Evolutionary conservation across 306 rosid species (phyloP), one percentile per base, ranked within the genome.

Genomic region (Rosa chinensis): DNA sequence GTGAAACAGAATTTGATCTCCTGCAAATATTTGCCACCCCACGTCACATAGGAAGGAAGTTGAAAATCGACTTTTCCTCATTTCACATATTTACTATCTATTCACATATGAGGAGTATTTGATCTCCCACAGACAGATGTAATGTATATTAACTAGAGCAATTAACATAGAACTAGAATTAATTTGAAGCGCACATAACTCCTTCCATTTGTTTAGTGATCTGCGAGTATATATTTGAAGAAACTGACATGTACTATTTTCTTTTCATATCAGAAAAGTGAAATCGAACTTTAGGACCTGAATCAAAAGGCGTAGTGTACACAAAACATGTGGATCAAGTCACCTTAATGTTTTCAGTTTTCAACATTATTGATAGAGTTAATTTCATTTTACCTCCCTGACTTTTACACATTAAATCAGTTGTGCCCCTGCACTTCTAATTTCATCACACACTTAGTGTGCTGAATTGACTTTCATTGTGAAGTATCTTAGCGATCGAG

Each of bases 1-100:
- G 82, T 8, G 89, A 66, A 8, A 58, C 78, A 72, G 71, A 77
- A 80, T 73, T 93, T 76, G 86, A 63, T 78, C 88, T 90, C 89
- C 98, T 89, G 56, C 78, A 75, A 21, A 66, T 45, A 13, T 47
- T 23, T 56, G 49, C 32, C 32, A 28, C 32, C 32, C 78, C 42
- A 32, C 52, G 68, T 52, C 21, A 80, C 21, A 25, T 8, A 50
- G 39, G 20, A 28, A 28, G 32, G 32, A 39, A 13, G 1, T 25
- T 10, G 32, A 18, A 42, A 55, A 42, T 21, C 13, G 23, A n/a
- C 39, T 39, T 55, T 35, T 5, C 23, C 25, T 3, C 21, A 37
- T 43, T 10, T 75, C 40, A 25, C 56, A 3, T 43, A 59, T 61
- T 56, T 40, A 20, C 55, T 14, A 71, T 23, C 32, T 11, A 13